Conservation (phyloP, 1,139 yeast species). For the Yamadazyma aaseri region DNA sequence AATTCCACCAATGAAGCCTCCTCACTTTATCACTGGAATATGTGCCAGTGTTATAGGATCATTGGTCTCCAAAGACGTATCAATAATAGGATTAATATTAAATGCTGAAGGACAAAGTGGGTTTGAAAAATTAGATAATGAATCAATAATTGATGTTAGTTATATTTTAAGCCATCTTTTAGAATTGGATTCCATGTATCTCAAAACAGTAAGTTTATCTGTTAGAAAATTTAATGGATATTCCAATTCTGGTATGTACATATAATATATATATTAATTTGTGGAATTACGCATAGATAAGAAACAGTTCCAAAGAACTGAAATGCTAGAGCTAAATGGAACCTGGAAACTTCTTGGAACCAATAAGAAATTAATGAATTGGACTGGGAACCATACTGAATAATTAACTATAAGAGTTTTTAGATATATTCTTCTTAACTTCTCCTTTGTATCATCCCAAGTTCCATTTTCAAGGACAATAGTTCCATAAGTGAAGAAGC, state of each 20-base stretch:
- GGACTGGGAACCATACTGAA: conserved; percentile 94
- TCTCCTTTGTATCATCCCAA: conserved; percentile 58
- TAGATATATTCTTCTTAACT: conserved; percentile 64
- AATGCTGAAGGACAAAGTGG: conserved; percentile 62
- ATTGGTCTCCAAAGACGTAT: conserved; percentile 16
- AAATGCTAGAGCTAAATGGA: conserved; percentile 87
- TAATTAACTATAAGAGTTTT: conserved; percentile 78
- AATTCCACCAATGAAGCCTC: conserved; percentile 47
- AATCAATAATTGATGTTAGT: conserved; percentile 36
- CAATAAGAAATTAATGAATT: conserved; percentile 78
- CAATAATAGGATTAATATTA: conserved; percentile 30
- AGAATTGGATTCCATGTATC: conserved; percentile 18
- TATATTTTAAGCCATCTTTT: conserved; percentile 21
- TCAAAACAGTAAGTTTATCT: conserved; percentile 24
- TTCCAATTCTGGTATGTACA: conserved; percentile 41
- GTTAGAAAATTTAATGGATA: conserved; percentile 37
- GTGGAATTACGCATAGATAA: conserved; percentile 68
- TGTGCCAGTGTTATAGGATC: conserved; percentile 42
- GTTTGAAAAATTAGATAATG: conserved; percentile 43
- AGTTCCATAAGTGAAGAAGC: conserved; percentile 83
- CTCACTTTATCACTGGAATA: conserved; percentile 55
- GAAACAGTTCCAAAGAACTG: conserved; percentile 91
- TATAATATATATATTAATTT: conserved; percentile 18
- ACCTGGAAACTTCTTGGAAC: conserved; percentile 83
- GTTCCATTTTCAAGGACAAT: conserved; percentile 77